These are phyloP conservation scores for Lentinula aciculospora DNA, from an alignment of 768 basidiomycete genomes.

Conservation along the genomic window DNA sequence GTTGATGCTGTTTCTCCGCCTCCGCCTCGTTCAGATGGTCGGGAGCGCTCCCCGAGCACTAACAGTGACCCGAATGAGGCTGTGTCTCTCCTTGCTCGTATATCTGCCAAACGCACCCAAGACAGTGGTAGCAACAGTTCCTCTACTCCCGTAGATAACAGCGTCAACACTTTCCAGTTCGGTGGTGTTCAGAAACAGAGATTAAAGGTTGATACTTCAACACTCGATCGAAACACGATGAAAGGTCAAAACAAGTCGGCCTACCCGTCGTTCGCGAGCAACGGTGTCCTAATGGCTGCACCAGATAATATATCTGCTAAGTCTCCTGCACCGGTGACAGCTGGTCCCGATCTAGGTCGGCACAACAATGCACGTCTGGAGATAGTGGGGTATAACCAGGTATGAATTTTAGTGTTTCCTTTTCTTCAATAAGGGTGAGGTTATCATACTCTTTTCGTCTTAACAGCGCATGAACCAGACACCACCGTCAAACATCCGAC, in stretches of 20 bases:
- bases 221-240: slow-evolving; percentile 48
- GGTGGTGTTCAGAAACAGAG: slow-evolving; percentile 63
- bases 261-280: slow-evolving; percentile 63
- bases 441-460: neutral
- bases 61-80: slow-evolving; percentile 80
- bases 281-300: slow-evolving; percentile 52
- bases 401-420: slow-evolving; percentile 23
- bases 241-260: slow-evolving; percentile 83
- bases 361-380: slow-evolving; percentile 66
- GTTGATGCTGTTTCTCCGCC: slow-evolving; percentile 44
- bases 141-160: slow-evolving; percentile 51
- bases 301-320: slow-evolving; percentile 56
- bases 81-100: slow-evolving; percentile 72
- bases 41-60: slow-evolving; percentile 62
- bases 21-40: slow-evolving; percentile 43
- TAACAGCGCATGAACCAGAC: slow-evolving; percentile 13
- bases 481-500: slow-evolving; percentile 46
- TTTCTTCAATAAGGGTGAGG: slow-evolving; percentile 1
- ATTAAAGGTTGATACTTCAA: slow-evolving; percentile 69
- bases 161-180: slow-evolving; percentile 41
- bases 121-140: slow-evolving; percentile 31
- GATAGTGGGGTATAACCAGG: slow-evolving; percentile 70
- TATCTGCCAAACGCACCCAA: slow-evolving; percentile 60
- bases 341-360: slow-evolving; percentile 80
- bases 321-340: slow-evolving; percentile 78